Evolutionary conservation across 805 yeast genomes (phyloP), one percentile per base, ranked within the genome.

Genomic region (Candida insectorum): DNA sequence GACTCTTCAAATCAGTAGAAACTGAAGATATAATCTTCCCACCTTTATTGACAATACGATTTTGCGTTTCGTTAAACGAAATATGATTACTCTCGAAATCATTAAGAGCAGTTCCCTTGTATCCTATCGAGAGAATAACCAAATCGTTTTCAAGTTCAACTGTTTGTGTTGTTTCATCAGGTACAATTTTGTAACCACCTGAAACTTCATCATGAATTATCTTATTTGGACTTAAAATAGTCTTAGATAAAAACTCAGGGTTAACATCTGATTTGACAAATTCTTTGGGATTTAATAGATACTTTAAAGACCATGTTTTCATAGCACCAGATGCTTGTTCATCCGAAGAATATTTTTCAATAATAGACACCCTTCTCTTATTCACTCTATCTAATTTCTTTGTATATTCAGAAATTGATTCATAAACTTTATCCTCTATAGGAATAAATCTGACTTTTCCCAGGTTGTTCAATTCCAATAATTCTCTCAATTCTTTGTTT

Each of bases 401-500:
- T 2, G 42, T 41, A 26, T 39, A 29, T 14, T 50, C 38, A 21
- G 52, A 52, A 24, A 64, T 47, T 28, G 51, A 45, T 8, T 45
- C 49, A 28, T 68, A 42, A 4, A 51, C 13, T 4, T 56, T 45
- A n/a, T 62, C 60, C 1, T 65, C 65, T 8, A 65, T 39, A 6
- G 68, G 68, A 5, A 38, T 33, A 6, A 73, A 70, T 28, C 65
- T 51, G 36, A 82, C 74, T 9, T 53, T 58, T 0, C 79, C 78
- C 24, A 62, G 60, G 19, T 65, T 47, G 4, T 60, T 58, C 35
- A 87, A 56, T 33, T 79, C 83, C 51, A 89, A 63, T 23, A 91
- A 61, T 52, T 93, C 97, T 51, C 97, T 71, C 16, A 91, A 70
- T 56, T 93, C 98, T 53, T 88, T 91, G 45, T 85, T 91, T 3